Evolutionary conservation across 208 protist species (phyloP), one percentile per base, ranked within the genome.

Genomic region (Leishmania aethiopica): DNA sequence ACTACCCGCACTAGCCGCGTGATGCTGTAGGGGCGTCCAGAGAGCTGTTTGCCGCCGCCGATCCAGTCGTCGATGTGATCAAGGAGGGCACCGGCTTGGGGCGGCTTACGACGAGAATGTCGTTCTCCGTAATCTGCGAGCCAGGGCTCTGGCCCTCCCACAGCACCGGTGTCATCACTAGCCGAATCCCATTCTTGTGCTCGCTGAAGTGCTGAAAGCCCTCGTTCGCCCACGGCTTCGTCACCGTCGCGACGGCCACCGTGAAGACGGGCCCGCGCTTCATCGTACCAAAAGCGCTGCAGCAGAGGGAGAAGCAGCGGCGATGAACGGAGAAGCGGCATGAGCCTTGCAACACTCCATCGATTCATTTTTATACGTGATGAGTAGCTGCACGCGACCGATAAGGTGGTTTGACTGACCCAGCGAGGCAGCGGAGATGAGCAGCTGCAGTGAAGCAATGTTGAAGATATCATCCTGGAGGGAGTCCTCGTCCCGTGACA

Each of bases 101-200:
- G 32, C 85, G 82, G 75, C 89, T 95, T 49, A 95, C 92, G 75
- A 86, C 89, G 19, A 95, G 79, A 71, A 93, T 78, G 67, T 95
- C 90, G 32, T 72, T 91, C 81, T 93, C 90, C 40, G 80, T 92
- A 59, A 95, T 89, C 73, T 88, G 81, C 37, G 90, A 93, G n/a
- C 84, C 88, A 3, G 79, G 75, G 64, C 70, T 89, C 74, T 75
- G 74, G 1, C 92, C 92, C 72, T 93, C 89, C 82, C 81, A 84
- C 57, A 93, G 81, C 79, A 85, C 90, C 5, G 92, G 90, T 15
- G 90, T 89, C 90, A 95, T 93, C 47, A 95, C 81, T 17, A 95
- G 83, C 1, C 89, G 88, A 28, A 93, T 75, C 6, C 90, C 90
- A 57, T 88, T 89, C 80, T 88, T 89, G 71, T 93, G 90, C n/a